A percentile compares a stretch with the other conserved stretches of the same genome.
Evolutionary conservation across 2,329 filamentous ascomycete species (phyloP).

Genomic region (Verticillium zaregamsianum): DNA sequence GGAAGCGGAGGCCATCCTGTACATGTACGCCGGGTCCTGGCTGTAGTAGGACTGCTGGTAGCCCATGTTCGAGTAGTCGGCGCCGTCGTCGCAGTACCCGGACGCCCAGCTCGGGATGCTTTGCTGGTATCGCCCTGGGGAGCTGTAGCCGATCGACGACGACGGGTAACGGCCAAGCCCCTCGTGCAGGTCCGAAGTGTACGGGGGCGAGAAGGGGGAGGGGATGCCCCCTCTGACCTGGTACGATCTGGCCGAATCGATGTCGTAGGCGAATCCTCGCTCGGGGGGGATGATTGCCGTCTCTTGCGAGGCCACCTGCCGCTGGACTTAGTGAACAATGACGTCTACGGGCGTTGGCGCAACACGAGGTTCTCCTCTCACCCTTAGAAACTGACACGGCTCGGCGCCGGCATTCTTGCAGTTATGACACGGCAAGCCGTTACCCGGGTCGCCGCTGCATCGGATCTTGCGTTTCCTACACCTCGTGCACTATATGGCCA

Average conservation of each 20-base stretch:
- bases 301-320: constrained; percentile 34
- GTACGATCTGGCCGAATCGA: constrained; percentile 29
- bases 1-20: constrained; percentile 22
- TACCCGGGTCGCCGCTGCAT: constrained; percentile 80
- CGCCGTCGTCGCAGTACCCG: constrained; percentile 29
- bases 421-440: constrained; percentile 75
- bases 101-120: constrained; percentile 27
- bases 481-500: constrained; percentile 66
- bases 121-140: constrained; percentile 27
- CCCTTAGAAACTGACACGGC: constrained; percentile 76
- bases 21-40: constrained; percentile 26
- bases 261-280: constrained; percentile 29
- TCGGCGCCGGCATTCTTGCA: constrained; percentile 71
- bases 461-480: constrained; percentile 94
- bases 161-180: constrained; percentile 25
- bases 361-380: constrained; percentile 36
- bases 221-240: constrained; percentile 20
- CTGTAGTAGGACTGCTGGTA: constrained; percentile 30
- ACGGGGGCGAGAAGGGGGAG: constrained; percentile 25
- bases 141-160: constrained; percentile 23
- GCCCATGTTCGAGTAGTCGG: constrained; percentile 31
- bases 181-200: constrained; percentile 26
- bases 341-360: neutral
- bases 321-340: neutral
- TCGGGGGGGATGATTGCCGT: constrained; percentile 26